Conservation (phyloP, 148 eudicot species). For the Amaranthus palmeri region DNA sequence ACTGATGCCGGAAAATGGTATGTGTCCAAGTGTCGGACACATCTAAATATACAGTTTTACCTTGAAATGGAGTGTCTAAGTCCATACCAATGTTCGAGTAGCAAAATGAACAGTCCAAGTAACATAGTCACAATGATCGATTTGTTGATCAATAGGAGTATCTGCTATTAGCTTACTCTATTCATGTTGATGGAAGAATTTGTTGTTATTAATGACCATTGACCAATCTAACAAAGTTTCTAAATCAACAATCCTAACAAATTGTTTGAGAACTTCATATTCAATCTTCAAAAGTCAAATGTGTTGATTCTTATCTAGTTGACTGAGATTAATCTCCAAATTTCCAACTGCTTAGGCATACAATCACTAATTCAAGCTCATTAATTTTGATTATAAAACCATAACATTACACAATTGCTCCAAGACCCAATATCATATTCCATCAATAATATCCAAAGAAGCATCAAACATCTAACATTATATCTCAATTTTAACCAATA, state of each 20-base stretch:
- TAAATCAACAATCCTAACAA: neutral
- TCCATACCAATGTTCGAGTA: no score
- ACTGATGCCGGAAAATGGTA: no score
- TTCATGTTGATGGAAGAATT: no score
- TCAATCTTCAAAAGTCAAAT: neutral
- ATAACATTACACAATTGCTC: neutral
- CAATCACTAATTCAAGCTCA: neutral
- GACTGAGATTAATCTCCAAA: neutral
- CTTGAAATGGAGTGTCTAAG: no score
- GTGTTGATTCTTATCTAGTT: no score
- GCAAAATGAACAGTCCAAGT: no score
- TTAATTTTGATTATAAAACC: no score
- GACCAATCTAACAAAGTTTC: neutral
- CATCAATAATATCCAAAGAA: neutral
- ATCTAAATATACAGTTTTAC: no score
- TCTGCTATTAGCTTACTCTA: no score
- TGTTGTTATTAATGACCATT: neutral
- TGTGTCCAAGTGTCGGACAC: no score
- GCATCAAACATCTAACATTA: neutral
- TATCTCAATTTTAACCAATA: neutral
- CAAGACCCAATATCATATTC: neutral
- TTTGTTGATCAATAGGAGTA: no score
- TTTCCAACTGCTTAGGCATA: neutral
- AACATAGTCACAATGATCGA: no score
- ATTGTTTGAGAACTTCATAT: neutral